Evolutionary conservation across 1,139 yeast genomes (phyloP).

Genomic region (Diutina neorugosa): DNA sequence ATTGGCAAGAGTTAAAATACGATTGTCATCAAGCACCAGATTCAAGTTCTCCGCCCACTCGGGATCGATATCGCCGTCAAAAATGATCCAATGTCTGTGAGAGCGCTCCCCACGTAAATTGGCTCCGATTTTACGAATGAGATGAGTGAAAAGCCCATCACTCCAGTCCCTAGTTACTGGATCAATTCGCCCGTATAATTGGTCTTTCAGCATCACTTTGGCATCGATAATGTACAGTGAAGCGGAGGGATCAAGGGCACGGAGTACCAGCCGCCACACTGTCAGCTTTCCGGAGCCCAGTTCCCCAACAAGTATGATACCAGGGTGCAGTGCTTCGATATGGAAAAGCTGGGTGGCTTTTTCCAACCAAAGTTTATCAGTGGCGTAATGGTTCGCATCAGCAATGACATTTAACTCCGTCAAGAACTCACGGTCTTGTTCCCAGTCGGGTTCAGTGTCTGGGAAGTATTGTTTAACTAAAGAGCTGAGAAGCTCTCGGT

Average conservation of each 20-base stretch:
- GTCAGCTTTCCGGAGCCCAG: slow-evolving; percentile 70
- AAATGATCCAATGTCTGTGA: slow-evolving; percentile 63
- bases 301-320: slow-evolving; percentile 70
- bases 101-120: slow-evolving; percentile 47
- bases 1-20: slow-evolving; percentile 68
- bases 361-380: slow-evolving; percentile 31
- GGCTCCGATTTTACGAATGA: slow-evolving; percentile 47
- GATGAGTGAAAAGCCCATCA: slow-evolving; percentile 73
- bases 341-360: slow-evolving; percentile 56
- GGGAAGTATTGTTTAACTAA: slow-evolving; percentile 19
- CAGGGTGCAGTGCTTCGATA: slow-evolving; percentile 59
- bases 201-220: slow-evolving; percentile 56
- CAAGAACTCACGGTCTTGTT: slow-evolving; percentile 12
- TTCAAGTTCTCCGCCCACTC: slow-evolving; percentile 88
- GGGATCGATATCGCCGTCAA: slow-evolving; percentile 93
- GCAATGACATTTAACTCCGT: slow-evolving; percentile 10
- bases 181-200: slow-evolving; percentile 63
- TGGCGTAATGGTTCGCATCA: slow-evolving; percentile 12
- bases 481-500: slow-evolving; percentile 26
- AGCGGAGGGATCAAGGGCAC: slow-evolving; percentile 24
- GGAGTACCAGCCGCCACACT: slow-evolving; percentile 36
- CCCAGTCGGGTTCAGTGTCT: slow-evolving; percentile 8
- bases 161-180: slow-evolving; percentile 80
- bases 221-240: slow-evolving; percentile 56
- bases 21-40: slow-evolving; percentile 85